Evolutionary conservation across 345 rosid species (phyloP).

Genomic region (Schrenkiella parvula): DNA sequence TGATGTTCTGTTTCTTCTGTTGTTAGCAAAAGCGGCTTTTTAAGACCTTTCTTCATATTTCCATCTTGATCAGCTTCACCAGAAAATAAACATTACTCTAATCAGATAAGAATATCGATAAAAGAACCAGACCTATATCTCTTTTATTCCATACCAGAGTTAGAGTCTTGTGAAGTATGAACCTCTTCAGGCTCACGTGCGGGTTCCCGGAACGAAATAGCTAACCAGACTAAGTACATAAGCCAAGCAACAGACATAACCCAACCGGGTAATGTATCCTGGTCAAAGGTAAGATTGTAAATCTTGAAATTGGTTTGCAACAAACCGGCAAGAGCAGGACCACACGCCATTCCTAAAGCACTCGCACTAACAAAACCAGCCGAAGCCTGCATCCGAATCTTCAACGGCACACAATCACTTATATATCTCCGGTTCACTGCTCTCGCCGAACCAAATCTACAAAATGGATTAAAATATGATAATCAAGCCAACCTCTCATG

Average conservation of each 20-base stretch:
- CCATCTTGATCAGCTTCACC: conserved; percentile 42
- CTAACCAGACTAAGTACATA: conserved; percentile 69
- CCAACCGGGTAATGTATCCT: conserved; percentile 89
- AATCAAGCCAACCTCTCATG: background rate
- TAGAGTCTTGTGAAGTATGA: conserved; percentile 32
- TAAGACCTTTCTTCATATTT: conserved; percentile 66
- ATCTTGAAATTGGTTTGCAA: conserved; percentile 77
- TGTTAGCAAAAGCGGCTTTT: conserved; percentile 52
- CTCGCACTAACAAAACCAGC: conserved; percentile 99
- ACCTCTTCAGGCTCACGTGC: conserved; percentile 45
- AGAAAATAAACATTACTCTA: conserved; percentile 25
- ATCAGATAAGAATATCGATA: background rate
- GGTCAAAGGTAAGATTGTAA: conserved; percentile 64
- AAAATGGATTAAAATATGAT: background rate
- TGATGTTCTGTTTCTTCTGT: conserved; percentile 44
- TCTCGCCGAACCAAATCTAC: conserved; percentile 87
- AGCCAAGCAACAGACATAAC: conserved; percentile 93
- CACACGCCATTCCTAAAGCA: conserved; percentile 99
- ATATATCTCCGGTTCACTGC: conserved; percentile 96
- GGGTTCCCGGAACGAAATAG: conserved; percentile 80
- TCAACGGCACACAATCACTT: conserved; percentile 89
- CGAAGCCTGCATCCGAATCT: conserved; percentile 87
- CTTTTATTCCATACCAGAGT: conserved; percentile 39
- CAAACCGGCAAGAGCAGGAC: conserved; percentile 97
- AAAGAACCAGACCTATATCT: background rate